Evolutionary conservation across 2,329 filamentous ascomycete genomes (phyloP).

Genomic region (Talaromyces sp.): DNA sequence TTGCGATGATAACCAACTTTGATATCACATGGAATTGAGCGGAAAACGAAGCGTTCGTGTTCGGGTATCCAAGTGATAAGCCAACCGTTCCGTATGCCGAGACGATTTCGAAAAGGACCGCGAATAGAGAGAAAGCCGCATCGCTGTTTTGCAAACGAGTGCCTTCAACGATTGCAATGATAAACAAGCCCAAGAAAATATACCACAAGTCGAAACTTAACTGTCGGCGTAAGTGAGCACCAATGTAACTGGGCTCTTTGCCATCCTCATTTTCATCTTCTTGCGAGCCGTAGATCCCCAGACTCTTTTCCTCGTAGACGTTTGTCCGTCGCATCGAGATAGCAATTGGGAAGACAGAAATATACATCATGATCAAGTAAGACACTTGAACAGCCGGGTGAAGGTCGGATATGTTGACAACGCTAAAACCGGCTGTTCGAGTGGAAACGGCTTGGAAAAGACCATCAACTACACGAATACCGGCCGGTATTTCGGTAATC

Average conservation of each 20-base stretch:
- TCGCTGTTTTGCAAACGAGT: constrained; percentile 57
- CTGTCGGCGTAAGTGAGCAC: constrained; percentile 84
- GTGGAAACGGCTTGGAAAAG: constrained; percentile 88
- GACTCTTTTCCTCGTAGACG: constrained; percentile 77
- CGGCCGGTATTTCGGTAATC: constrained; percentile 62
- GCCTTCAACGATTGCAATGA: constrained; percentile 86
- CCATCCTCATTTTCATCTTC: constrained; percentile 48
- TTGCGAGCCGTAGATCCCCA: constrained; percentile 66
- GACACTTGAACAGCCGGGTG: constrained; percentile 91
- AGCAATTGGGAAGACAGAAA: constrained; percentile 92
- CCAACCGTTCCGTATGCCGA: constrained; percentile 94
- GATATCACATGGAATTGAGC: constrained; percentile 70
- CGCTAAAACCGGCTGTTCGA: constrained; percentile 82
- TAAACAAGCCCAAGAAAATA: constrained; percentile 86
- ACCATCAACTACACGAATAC: constrained; percentile 74
- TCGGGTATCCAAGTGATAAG: constrained; percentile 74
- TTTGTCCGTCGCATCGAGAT: constrained; percentile 92
- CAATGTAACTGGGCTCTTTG: constrained; percentile 72
- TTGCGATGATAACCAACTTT: constrained; percentile 61
- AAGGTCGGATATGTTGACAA: constrained; percentile 68
- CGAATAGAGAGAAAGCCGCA: constrained; percentile 60
- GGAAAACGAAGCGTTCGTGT: constrained; percentile 71
- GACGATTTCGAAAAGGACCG: constrained; percentile 74
- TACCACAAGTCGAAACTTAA: constrained; percentile 98
- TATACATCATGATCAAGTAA: constrained; percentile 99